Conservation (phyloP, 2,329 filamentous ascomycete genomes). For the Pseudogymnoascus sp. region DNA sequence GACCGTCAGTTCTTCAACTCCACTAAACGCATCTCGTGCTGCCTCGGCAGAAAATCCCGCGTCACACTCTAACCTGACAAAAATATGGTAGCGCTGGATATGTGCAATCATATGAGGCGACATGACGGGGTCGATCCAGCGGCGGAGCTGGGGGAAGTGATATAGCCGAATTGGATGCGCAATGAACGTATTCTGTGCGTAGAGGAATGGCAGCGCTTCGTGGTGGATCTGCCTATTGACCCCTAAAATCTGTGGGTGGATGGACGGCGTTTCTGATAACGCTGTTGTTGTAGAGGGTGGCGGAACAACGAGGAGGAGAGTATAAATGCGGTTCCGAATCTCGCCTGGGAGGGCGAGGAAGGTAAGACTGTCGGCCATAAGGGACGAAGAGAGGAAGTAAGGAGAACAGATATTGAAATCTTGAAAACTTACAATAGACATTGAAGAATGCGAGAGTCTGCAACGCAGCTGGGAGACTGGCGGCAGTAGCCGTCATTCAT, state of each 20-base stretch:
- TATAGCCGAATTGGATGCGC: constrained; percentile 41
- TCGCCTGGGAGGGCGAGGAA: constrained; percentile 46
- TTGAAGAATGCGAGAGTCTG: not conserved
- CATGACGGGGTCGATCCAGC: constrained; percentile 30
- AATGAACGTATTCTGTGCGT: constrained; percentile 42
- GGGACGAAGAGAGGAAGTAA: not conserved
- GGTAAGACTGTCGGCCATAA: constrained; percentile 6
- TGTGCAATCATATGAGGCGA: constrained; percentile 25
- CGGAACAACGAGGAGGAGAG: constrained; percentile 24
- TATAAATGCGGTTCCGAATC: constrained; percentile 52
- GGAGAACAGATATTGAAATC: not conserved
- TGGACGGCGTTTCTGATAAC: constrained; percentile 18
- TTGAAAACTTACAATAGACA: not conserved
- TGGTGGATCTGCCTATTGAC: constrained; percentile 35
- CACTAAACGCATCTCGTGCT: constrained; percentile 37
- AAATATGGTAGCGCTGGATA: constrained; percentile 39
- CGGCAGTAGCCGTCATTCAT: not conserved
- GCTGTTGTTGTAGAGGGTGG: constrained; percentile 15
- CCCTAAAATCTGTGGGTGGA: constrained; percentile 35
- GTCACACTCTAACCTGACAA: constrained; percentile 43
- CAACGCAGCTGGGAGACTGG: not conserved
- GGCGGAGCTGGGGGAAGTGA: constrained; percentile 36
- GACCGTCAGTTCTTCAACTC: constrained; percentile 40
- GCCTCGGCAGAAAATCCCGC: constrained; percentile 35
- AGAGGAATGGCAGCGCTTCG: constrained; percentile 39